Conservation (phyloP, 2,329 filamentous ascomycete species). For the Paecilomyces dactylethromorphus region DNA sequence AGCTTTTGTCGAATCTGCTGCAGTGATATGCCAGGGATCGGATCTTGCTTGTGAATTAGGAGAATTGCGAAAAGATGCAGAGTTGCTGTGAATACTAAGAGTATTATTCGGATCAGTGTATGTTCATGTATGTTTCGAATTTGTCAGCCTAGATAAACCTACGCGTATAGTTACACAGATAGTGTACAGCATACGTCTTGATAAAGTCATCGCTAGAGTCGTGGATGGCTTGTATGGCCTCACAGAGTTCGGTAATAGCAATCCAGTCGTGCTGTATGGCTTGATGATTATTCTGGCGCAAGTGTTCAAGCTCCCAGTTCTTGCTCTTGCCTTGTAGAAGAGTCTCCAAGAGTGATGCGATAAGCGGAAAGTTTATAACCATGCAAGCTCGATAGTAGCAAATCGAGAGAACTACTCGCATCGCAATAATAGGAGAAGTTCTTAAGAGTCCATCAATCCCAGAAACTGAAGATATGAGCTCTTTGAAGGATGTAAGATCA, state of each 20-base stretch:
- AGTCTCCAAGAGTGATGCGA: neutral
- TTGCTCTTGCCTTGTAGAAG: neutral
- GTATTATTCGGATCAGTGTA: neutral
- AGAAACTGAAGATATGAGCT: neutral
- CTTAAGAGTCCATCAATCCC: neutral
- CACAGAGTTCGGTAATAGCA: neutral
- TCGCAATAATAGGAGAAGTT: neutral
- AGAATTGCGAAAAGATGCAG: neutral
- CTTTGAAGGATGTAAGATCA: neutral
- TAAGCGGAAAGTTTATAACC: neutral
- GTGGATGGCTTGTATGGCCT: neutral
- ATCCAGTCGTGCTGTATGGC: neutral
- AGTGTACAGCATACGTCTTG: neutral
- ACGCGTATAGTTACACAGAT: neutral
- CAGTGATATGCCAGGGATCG: neutral
- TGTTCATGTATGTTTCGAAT: neutral
- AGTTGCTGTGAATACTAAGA: neutral
- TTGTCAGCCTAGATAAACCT: neutral
- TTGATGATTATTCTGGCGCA: neutral
- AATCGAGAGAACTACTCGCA: neutral
- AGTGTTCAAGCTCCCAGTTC: neutral
- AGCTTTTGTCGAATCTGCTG: neutral
- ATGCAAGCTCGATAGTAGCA: neutral
- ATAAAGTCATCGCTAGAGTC: neutral
- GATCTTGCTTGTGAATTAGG: neutral